Base-by-base conservation (phyloP, 179 eudicot genomes). In the Sideroxylon spinosum region DNA sequence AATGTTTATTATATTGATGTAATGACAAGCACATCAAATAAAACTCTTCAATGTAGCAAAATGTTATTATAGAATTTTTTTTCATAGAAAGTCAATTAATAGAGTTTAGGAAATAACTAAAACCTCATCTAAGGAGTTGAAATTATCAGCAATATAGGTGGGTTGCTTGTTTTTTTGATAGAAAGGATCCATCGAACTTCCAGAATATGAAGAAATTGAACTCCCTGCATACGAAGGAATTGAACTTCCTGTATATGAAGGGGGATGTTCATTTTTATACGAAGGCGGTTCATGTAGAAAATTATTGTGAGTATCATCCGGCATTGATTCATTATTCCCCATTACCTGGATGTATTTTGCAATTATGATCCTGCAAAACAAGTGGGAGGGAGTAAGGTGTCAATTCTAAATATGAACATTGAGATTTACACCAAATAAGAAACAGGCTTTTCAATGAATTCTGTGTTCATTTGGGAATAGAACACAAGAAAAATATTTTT, bases 111-210 rank as follows among this genome's bases (percentile, higher is more conserved):
- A 63, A 68, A 50, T 61, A 19, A 49, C 10, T 64, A 71, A 53
- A 59, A 93, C 97, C 97, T 93, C 88, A 32, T 93, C 96, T 46
- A 91, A 37, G n/a, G 97, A 88, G 80, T 71, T 87, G 83, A 85
- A 93, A 87, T 93, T 91, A 84, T 93, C 95, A 59, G 96, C 90
- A 71, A 93, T 93, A 78, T 68, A 86, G 26, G 82, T 70, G 22
- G 84, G 73, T 68, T 84, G 86, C 70, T 84, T 81, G 57, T 78
- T 87, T 84, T 78, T 82, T 75, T 60, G 79, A 55, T 53, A 53
- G 52, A 48, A 82, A n/a, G 85, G 78, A 23, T 77, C 68, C 78
- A 78, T 67, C 53, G 93, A 87, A 55, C 81, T 87, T 81, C 87
- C 89, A 73, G 87, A 81, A 81, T 71, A 64, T 64, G 84, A 74